phyloP scores from a whole-genome alignment of 495 filamentous ascomycete genomes.

The Talaromyces liani region DNA sequence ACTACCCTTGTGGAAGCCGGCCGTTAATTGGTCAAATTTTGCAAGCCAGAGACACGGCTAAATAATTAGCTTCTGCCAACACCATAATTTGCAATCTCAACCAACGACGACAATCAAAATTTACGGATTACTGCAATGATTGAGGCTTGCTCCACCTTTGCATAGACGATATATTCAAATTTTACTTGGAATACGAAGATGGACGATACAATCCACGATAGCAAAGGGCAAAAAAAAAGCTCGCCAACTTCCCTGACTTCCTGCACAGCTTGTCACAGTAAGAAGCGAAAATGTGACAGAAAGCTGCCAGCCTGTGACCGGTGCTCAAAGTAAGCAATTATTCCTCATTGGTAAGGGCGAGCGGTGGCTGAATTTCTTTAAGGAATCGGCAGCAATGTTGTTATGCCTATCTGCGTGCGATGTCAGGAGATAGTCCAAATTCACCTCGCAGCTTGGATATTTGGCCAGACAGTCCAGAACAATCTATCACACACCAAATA shows the following conservation, averaged over 20 bases:
- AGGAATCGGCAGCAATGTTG: neutral
- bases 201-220: neutral
- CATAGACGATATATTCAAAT: neutral
- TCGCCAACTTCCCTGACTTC: neutral
- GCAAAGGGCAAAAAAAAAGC: neutral
- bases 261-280: neutral
- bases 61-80: neutral
- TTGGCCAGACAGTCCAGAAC: neutral
- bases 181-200: neutral
- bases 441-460: neutral
- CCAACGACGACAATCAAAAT: neutral
- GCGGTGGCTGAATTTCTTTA: neutral
- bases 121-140: neutral
- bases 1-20: no score
- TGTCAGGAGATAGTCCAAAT: neutral
- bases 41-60: neutral
- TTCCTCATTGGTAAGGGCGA: neutral
- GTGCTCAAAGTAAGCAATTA: neutral
- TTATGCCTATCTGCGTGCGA: neutral
- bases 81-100: neutral
- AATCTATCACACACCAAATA: neutral
- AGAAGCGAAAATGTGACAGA: conserved; percentile 6
- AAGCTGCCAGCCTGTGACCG: neutral
- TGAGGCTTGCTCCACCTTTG: neutral
- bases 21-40: neutral